Evolutionary conservation across 495 filamentous ascomycete species (phyloP).

Genomic region (Xylaria intraflava): DNA sequence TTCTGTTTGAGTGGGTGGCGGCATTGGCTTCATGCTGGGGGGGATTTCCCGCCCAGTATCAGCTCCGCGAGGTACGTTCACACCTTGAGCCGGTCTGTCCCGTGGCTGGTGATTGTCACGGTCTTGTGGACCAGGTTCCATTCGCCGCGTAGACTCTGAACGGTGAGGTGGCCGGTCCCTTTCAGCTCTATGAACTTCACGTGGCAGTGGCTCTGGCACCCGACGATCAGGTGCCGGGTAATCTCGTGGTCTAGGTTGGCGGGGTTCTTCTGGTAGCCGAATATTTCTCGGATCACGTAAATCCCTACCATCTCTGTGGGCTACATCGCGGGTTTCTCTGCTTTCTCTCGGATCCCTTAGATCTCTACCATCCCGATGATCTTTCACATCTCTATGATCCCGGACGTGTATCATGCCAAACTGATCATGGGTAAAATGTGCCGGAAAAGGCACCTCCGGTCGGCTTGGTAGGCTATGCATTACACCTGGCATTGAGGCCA

Average conservation of each 20-base stretch:
- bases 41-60: conserved; percentile 29
- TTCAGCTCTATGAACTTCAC: conserved; percentile 24
- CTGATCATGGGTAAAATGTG: conserved; percentile 30
- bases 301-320: conserved; percentile 24
- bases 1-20: conserved; percentile 26
- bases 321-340: conserved; percentile 24
- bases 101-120: conserved; percentile 31
- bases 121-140: conserved; percentile 30
- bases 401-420: conserved; percentile 32
- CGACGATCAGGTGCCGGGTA: conserved; percentile 24
- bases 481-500: conserved; percentile 34
- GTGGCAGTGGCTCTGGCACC: conserved; percentile 18
- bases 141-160: conserved; percentile 28
- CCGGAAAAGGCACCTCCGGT: conserved; percentile 38
- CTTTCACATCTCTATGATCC: conserved; percentile 28
- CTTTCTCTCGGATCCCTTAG: conserved; percentile 24
- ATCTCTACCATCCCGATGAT: conserved; percentile 30
- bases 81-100: conserved; percentile 24
- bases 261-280: conserved; percentile 28
- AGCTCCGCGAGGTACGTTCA: conserved; percentile 19
- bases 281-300: conserved; percentile 28
- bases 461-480: conserved; percentile 39
- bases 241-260: conserved; percentile 21
- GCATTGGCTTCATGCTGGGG: conserved; percentile 21
- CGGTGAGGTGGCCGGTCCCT: conserved; percentile 26